phyloP scores from a whole-genome alignment of 2,329 filamentous ascomycete species.

The Aspergillus flavus region DNA sequence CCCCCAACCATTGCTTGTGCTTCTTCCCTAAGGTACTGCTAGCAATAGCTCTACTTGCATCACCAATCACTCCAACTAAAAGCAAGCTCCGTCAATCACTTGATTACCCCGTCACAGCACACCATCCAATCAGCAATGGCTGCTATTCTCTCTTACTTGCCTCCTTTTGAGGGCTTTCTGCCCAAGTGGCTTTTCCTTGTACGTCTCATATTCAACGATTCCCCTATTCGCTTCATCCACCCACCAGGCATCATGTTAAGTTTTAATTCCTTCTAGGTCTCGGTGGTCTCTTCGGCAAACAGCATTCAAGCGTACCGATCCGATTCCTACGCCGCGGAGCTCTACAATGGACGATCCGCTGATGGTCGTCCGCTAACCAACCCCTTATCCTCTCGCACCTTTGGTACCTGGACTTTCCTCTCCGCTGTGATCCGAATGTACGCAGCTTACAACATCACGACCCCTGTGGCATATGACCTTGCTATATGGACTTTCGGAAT shows the following conservation, averaged over 20 bases:
- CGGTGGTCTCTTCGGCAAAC: constrained; percentile 80
- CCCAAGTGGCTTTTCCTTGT: constrained; percentile 70
- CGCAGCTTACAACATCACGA: constrained; percentile 77
- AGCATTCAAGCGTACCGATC: constrained; percentile 81
- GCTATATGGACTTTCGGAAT: constrained; percentile 80
- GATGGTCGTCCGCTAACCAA: constrained; percentile 63
- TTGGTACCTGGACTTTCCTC: constrained; percentile 86
- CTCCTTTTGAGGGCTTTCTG: constrained; percentile 53
- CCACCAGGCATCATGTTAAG: background rate
- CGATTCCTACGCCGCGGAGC: constrained; percentile 77
- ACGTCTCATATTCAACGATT: background rate
- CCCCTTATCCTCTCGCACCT: constrained; percentile 74
- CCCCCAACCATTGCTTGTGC: constrained; percentile 6
- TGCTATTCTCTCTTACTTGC: constrained; percentile 34
- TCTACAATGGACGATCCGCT: constrained; percentile 66
- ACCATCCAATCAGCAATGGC: constrained; percentile 25
- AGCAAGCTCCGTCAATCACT: background rate
- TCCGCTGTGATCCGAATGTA: constrained; percentile 77
- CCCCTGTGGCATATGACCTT: constrained; percentile 75
- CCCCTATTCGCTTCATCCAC: background rate
- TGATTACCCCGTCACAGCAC: constrained; percentile 2
- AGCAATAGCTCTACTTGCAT: background rate
- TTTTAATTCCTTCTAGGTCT: constrained; percentile 61
- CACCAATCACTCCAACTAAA: background rate
- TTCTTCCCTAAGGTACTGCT: constrained; percentile 1